phyloP scores from a whole-genome alignment of 176 grass and related monocot species.

The Eremochloa ophiuroides region DNA sequence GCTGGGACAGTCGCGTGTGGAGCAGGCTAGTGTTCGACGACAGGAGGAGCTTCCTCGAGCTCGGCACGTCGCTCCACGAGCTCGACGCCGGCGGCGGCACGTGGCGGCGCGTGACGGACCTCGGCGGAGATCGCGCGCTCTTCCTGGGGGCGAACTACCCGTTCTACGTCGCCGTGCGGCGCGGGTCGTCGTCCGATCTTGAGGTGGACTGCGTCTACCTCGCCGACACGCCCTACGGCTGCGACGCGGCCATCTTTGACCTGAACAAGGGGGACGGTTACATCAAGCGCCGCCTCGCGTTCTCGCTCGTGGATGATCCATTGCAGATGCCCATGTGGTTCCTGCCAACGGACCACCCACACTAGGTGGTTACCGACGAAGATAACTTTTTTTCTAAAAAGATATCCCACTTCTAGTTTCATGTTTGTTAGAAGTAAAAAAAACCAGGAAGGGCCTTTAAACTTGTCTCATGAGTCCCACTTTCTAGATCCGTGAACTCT shows the following conservation, averaged over 20 bases:
- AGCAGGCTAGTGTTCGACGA: not conserved
- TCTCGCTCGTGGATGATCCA: not conserved
- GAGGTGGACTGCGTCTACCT: not conserved
- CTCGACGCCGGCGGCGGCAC: not conserved
- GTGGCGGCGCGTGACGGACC: not conserved
- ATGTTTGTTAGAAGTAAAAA: too few species aligned
- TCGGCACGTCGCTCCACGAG: not conserved
- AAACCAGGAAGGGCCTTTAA: too few species aligned
- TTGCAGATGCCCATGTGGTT: slow-evolving; percentile 5
- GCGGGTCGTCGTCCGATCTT: not conserved
- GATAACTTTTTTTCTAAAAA: too few species aligned
- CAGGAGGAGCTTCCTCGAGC: not conserved
- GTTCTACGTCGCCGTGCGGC: not conserved
- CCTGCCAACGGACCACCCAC: not conserved
- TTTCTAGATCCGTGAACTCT: too few species aligned
- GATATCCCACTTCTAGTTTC: too few species aligned
- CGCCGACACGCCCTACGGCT: not conserved
- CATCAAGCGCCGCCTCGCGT: not conserved
- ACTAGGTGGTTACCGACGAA: not conserved
- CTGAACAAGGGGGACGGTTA: not conserved
- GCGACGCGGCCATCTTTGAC: not conserved
- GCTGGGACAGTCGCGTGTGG: not conserved
- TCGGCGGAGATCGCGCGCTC: slow-evolving; percentile 1
- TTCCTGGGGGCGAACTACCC: slow-evolving; percentile 11
- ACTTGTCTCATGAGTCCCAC: too few species aligned